Conservation (phyloP, 306 rosid genomes). For the Pyrus bretschneideri region DNA sequence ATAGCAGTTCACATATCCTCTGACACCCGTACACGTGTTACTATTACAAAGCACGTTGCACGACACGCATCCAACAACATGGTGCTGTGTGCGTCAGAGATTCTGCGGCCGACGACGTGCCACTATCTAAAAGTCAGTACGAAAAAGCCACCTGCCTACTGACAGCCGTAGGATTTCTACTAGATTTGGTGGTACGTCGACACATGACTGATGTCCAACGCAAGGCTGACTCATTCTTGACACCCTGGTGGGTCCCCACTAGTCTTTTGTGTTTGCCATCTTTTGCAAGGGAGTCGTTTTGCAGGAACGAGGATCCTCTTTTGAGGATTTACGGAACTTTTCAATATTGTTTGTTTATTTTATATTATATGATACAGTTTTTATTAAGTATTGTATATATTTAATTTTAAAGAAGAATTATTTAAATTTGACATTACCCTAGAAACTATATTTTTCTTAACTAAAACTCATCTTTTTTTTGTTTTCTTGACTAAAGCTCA, state of each 20-base stretch:
- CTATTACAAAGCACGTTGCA: background rate
- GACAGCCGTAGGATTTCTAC: background rate
- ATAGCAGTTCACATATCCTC: no score
- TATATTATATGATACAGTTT: no score
- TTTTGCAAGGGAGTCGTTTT: no score
- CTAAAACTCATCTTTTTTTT: no score
- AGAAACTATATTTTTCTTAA: no score
- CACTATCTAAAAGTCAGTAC: background rate
- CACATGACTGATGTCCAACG: slow-evolving; percentile 24
- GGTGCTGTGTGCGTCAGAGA: background rate
- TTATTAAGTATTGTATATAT: no score
- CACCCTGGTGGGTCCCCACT: background rate
- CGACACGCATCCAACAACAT: background rate
- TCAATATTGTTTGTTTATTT: fast-evolving
- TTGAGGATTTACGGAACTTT: no score
- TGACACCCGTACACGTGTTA: background rate
- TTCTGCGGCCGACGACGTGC: background rate
- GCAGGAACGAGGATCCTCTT: no score
- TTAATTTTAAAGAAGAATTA: no score
- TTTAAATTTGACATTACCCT: no score
- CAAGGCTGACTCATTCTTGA: slow-evolving; percentile 41
- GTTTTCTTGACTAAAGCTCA: no score
- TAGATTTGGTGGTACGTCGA: background rate
- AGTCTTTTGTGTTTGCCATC: no score
- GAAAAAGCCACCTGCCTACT: background rate